Base-by-base conservation (phyloP, 108 stramenopile genomes). In the Parmales sp. region DNA sequence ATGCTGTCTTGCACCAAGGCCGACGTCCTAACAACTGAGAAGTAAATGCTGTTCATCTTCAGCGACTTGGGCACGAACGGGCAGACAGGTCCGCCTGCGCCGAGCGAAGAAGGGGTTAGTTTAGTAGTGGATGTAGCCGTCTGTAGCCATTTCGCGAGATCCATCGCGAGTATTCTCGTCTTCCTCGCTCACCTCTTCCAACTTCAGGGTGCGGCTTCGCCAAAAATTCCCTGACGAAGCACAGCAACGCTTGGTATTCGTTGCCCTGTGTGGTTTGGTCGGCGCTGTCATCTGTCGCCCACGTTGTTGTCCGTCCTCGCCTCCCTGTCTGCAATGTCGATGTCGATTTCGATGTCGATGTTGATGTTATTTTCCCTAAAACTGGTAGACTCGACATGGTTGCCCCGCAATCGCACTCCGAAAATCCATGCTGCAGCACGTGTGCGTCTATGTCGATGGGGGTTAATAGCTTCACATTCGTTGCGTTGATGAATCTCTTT, bases 361-460 rank as follows among this genome's bases (percentile, higher is more conserved):
- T n/a, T n/a, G n/a, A n/a, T n/a, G n/a, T n/a, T n/a, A n/a, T n/a
- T n/a, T n/a, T n/a, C n/a, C 54, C 54, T 3, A 60, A 2, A 28
- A 60, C 36, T 13, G 54, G 54, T 31, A 60, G 29, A 5, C 31
- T 31, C 26, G 54, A 28, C 54, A 60, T 60, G 2, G 54, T 60
- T 3, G 54, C 54, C 1, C 54, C 54, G 54, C 54, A 60, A 31
- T 60, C 54, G 54, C 54, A 60, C 54, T 60, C 54, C 2, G 54
- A 31, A 5, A 60, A 4, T 31, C 54, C 54, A 3, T 9, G 18
- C 20, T 60, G 31, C 26, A 60, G 16, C 16, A 60, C 54, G 5
- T 60, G 29, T 3, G 29, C 36, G 54, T 60, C 54, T 9, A 60
- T 60, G 23, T 60, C 54, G 16, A 60, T 60, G 29, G 54, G 54